Evolutionary conservation across 1,284 basidiomycete genomes (phyloP).

Genomic region (Vanrija sp.): DNA sequence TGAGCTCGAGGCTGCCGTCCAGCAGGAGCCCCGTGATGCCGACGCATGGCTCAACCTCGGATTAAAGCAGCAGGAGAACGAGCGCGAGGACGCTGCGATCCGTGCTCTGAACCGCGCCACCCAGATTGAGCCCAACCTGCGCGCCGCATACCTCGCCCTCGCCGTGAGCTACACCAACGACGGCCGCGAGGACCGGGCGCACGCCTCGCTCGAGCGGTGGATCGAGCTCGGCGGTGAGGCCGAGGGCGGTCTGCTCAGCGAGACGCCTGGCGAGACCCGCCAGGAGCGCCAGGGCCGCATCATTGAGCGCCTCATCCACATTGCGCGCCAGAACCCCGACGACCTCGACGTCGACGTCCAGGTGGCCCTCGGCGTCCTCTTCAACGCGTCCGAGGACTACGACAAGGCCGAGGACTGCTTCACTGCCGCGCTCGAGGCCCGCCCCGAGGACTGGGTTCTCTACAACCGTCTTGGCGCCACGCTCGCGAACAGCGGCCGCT

Average conservation of each 20-base stretch:
- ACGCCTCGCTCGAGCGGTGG: slow-evolving; percentile 80
- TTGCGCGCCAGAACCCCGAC: slow-evolving; percentile 46
- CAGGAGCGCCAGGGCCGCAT: slow-evolving; percentile 31
- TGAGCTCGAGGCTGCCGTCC: slow-evolving; percentile 85
- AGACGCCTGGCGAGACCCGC: slow-evolving; percentile 10
- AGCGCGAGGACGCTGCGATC: slow-evolving; percentile 87
- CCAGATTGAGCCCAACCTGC: slow-evolving; percentile 69
- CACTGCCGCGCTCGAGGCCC: slow-evolving; percentile 74
- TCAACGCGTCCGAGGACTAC: slow-evolving; percentile 93
- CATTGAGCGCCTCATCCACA: slow-evolving; percentile 47
- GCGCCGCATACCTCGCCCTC: slow-evolving; percentile 84
- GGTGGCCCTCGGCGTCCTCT: slow-evolving; percentile 85
- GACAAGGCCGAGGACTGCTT: slow-evolving; percentile 93
- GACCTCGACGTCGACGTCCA: slow-evolving; percentile 90
- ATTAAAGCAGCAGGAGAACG: slow-evolving; percentile 97
- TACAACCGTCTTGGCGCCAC: slow-evolving; percentile 97
- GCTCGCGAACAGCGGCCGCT: slow-evolving; percentile 83
- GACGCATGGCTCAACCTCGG: slow-evolving; percentile 86
- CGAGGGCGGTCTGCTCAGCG: background rate
- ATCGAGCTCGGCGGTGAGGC: slow-evolving; percentile 47
- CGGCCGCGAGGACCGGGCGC: slow-evolving; percentile 65
- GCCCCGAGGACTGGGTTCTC: slow-evolving; percentile 92
- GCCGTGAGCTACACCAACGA: slow-evolving; percentile 93
- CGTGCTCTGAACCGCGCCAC: slow-evolving; percentile 77
- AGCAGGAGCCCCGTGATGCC: slow-evolving; percentile 68